Evolutionary conservation across 495 filamentous ascomycete genomes (phyloP), one percentile per base, ranked within the genome.

Genomic region (Parmelia sp.): DNA sequence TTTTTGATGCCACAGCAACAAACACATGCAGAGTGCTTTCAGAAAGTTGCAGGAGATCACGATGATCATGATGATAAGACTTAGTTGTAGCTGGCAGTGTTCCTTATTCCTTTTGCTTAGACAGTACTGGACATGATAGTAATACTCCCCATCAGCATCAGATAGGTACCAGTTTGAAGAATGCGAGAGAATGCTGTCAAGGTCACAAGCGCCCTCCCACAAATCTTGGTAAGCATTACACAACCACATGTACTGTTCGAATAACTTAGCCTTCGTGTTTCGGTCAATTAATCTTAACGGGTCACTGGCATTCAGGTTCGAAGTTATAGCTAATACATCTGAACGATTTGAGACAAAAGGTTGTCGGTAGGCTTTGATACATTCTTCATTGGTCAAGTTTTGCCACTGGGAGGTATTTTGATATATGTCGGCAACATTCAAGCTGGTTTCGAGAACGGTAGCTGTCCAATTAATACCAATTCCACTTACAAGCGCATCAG

Each of bases 11-110:
- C 64, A 62, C 2, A 73, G 35, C 3, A 72, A 65, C 51, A 71
- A 36, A 10, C 69, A 36, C 69, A 79, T 76, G 35, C 70, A 70
- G 15, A 72, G 21, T 15, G 65, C 57, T 57, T 82, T 80, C 8
- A 69, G 62, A 11, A 71, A 23, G 60, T 80, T 80, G 40, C 72
- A 74, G 1, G 66, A 14, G 36, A 79, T 76, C 6, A 81, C 79
- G 3, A 77, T 58, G 31, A 69, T 31, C 55, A 78, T 72, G 17
- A 82, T 75, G 1, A 63, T 63, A 7, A 74, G 15, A 58, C 68
- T 77, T 40, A 80, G 78, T 61, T 78, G 74, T n/a, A 83, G 62
- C 56, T 70, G 71, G 68, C 79, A 83, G 10, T 64, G 60, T 55
- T 73, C 68, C 0, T 40, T 44, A 1, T 69, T 62, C 11, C 15